Conservation (phyloP, 176 grass and related monocot genomes). For the Miscanthus lutarioriparius region DNA sequence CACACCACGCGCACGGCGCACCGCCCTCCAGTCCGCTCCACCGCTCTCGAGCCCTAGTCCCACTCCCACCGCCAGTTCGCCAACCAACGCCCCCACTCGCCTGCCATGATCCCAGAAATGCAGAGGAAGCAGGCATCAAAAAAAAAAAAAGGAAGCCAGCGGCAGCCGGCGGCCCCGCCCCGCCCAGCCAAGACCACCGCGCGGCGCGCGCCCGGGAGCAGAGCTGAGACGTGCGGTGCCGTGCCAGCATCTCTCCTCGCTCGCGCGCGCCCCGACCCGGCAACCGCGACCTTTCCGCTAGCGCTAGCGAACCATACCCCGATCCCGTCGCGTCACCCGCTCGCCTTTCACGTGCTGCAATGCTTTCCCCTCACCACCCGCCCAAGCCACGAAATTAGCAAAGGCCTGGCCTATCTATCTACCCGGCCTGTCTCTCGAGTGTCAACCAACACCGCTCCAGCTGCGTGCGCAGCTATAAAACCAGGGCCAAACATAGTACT, state of each 20-base stretch:
- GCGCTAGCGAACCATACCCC: neutral
- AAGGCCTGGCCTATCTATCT: neutral
- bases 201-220: neutral
- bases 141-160: neutral
- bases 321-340: neutral
- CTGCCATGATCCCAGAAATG: neutral
- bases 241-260: neutral
- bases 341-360: constrained; percentile 43
- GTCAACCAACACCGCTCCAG: constrained; percentile 6
- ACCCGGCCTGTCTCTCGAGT: neutral
- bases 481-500: neutral
- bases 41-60: neutral
- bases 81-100: neutral
- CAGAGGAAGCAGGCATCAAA: too few relatives aligned
- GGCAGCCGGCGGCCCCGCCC: neutral
- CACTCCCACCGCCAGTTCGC: neutral
- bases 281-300: neutral
- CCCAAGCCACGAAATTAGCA: constrained; percentile 1
- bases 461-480: constrained; percentile 38
- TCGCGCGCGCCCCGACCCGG: neutral
- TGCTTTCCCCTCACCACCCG: neutral
- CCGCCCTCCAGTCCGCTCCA: neutral
- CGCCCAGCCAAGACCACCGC: neutral
- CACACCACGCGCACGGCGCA: neutral
- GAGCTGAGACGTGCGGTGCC: constrained; percentile 18